Conservation (phyloP, 2,329 filamentous ascomycete species). For the Monilinia fructigena region DNA sequence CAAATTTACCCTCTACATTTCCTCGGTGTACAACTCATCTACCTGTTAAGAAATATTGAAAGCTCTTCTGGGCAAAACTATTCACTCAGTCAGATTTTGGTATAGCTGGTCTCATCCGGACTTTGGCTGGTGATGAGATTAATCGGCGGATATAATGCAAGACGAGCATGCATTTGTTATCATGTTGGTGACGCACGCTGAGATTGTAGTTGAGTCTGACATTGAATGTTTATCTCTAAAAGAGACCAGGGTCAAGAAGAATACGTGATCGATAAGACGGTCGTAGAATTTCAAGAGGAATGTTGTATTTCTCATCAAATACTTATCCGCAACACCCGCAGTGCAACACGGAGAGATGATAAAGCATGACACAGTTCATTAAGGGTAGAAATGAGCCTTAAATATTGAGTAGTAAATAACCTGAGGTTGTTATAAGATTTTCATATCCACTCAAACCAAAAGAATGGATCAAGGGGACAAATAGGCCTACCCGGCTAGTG, state of each 20-base stretch:
- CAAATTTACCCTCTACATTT: not conserved
- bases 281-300: not conserved
- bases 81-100: not conserved
- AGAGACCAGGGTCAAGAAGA: not conserved
- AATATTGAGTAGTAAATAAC: not conserved
- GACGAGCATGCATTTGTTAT: not conserved
- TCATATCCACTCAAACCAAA: not conserved
- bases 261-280: not conserved
- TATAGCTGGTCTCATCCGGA: not conserved
- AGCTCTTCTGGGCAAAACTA: not conserved
- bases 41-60: not conserved
- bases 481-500: not conserved
- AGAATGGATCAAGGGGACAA: not conserved
- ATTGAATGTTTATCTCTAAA: not conserved
- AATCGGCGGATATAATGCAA: not conserved
- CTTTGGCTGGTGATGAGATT: not conserved
- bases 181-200: not conserved
- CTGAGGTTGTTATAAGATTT: slow-evolving; percentile 15
- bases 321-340: not conserved
- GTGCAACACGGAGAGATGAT: slow-evolving; percentile 1
- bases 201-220: not conserved
- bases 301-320: slow-evolving; percentile 12
- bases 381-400: not conserved
- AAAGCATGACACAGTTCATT: not conserved
- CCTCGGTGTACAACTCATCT: not conserved